phyloP scores from a whole-genome alignment of 179 eudicot genomes.

The Spinacia oleracea region DNA sequence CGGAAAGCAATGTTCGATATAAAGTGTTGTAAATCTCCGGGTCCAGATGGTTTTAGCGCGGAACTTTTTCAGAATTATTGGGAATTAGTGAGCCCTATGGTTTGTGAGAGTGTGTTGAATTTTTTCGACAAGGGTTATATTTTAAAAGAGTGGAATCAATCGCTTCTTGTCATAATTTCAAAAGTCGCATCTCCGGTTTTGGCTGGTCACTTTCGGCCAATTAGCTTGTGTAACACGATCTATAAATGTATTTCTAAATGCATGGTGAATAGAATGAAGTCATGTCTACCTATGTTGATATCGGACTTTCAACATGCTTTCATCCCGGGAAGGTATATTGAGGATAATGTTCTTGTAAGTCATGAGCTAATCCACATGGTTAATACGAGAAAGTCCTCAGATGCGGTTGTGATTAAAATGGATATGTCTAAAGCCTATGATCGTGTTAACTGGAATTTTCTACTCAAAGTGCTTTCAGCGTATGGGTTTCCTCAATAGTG shows the following conservation, averaged over 20 bases:
- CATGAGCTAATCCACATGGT: neutral
- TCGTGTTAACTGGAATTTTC: neutral
- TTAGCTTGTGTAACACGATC: neutral
- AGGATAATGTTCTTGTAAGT: neutral
- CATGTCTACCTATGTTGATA: neutral
- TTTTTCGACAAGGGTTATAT: neutral
- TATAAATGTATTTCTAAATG: neutral
- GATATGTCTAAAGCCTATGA: neutral
- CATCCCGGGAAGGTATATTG: neutral
- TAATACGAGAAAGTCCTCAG: neutral
- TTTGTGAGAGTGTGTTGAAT: neutral
- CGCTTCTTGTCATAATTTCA: too few relatives aligned
- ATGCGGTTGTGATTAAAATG: neutral
- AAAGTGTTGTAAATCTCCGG: too few relatives aligned
- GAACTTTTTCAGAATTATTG: neutral
- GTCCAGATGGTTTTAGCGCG: too few relatives aligned
- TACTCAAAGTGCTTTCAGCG: neutral
- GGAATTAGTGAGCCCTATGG: neutral
- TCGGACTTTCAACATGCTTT: neutral
- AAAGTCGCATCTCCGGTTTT: neutral
- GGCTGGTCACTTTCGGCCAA: neutral
- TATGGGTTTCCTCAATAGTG: neutral
- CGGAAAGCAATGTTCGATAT: too few relatives aligned
- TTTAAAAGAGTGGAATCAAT: neutral
- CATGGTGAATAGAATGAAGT: neutral